phyloP scores from a whole-genome alignment of 208 protist species.

The Leishmania martiniquensis region DNA sequence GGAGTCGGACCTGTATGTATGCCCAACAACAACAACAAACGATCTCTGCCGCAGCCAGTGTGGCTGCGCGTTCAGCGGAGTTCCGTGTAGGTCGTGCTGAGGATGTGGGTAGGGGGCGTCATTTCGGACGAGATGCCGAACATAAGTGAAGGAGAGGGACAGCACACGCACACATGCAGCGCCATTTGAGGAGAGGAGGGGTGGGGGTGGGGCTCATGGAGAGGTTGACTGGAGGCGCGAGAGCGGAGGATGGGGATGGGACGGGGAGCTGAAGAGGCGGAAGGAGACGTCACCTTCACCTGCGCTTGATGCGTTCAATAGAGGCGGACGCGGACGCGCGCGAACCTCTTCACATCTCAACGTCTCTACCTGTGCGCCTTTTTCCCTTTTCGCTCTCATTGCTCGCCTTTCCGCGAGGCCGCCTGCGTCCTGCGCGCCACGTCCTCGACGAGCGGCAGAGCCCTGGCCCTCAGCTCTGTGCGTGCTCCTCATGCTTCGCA shows the following conservation, averaged over 20 bases:
- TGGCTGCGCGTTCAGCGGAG: background rate
- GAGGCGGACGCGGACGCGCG: no score
- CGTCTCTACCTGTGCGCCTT: background rate
- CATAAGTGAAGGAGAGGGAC: background rate
- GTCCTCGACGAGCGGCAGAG: background rate
- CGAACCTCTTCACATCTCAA: background rate
- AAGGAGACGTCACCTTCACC: background rate
- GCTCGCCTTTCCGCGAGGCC: background rate
- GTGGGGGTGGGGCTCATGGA: background rate
- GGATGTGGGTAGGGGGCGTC: background rate
- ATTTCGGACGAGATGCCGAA: background rate
- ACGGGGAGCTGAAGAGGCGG: no score
- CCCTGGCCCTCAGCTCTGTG: background rate
- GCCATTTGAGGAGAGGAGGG: background rate
- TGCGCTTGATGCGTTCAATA: background rate
- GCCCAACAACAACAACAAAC: background rate
- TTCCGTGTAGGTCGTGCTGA: background rate
- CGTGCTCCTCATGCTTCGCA: background rate
- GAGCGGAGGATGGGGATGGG: background rate
- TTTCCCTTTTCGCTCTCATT: background rate
- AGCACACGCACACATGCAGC: background rate
- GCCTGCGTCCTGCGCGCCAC: background rate
- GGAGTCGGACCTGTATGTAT: background rate
- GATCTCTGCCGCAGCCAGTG: background rate
- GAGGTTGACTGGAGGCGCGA: background rate